Base-by-base conservation (phyloP, 352 stramenopile species). In the Pythium insidiosum region DNA sequence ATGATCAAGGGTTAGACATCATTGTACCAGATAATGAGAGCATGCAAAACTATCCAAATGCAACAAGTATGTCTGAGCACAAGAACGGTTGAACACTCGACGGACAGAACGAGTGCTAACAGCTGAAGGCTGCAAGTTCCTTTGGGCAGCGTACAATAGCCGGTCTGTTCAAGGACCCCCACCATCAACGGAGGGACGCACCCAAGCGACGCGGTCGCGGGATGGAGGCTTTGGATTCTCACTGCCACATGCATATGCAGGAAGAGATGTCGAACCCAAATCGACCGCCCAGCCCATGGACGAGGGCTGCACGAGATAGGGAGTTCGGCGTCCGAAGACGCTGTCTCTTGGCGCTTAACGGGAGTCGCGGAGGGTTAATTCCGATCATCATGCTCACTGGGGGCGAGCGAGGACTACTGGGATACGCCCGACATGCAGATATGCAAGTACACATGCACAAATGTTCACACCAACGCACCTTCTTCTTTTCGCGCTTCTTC, bases 111-210 rank as follows among this genome's bases (percentile, higher is more conserved):
- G 74, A 66, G 64, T 58, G 61, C 56, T 64, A 89, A 94, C 75
- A 94, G 82, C 82, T 94, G 82, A 90, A 93, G 82, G 82, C 77
- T 94, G 79, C 82, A 88, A 54, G 51, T 59, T 83, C 51, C 12
- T 92, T 45, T 94, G 41, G 82, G 79, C 81, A 80, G 57, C 57
- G 12, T 83, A 90, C 82, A 94, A 94, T 94, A 89, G 80, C 81
- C 79, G 73, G 73, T 92, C 82, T 88, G 82, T 94, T 94, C 82
- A 94, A 94, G 75, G 82, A 92, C 78, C 67, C 83, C 72, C 65
- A 63, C 70, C 54, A 86, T 68, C 73, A 65, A 88, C 30, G 47
- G 48, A 58, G 21, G 22, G 41, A 26, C 54, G 49, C 50, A n/a
- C n/a, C n/a, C n/a, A n/a, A n/a, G n/a, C n/a, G n/a, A n/a, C n/a